Evolutionary conservation across 192 early-diverging fungal species (phyloP).

Genomic region (Spizellomyces sp.): DNA sequence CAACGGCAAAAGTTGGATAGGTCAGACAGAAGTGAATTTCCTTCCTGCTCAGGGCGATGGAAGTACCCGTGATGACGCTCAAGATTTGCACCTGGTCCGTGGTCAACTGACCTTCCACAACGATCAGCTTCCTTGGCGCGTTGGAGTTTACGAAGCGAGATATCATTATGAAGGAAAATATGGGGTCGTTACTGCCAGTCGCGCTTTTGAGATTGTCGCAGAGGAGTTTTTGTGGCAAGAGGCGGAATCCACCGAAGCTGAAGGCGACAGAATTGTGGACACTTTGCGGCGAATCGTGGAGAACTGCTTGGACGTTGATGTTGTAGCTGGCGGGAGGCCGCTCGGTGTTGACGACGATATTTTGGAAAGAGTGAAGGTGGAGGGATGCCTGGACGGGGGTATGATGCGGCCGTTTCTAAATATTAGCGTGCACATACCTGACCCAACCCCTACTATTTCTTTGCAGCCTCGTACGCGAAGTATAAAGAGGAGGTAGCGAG

Average conservation of each 20-base stretch:
- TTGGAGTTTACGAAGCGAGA: slow-evolving; percentile 88
- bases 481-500: slow-evolving; percentile 45
- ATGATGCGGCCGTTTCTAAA: background rate
- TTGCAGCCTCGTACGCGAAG: slow-evolving; percentile 21
- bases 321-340: slow-evolving; percentile 10
- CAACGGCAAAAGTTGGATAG: slow-evolving; percentile 33
- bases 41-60: background rate
- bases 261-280: slow-evolving; percentile 22
- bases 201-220: slow-evolving; percentile 77
- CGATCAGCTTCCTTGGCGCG: slow-evolving; percentile 76
- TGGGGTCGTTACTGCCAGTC: slow-evolving; percentile 73
- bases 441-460: background rate
- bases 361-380: slow-evolving; percentile 28
- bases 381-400: slow-evolving; percentile 26
- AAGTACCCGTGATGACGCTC: background rate
- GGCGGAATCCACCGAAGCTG: background rate
- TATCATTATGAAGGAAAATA: slow-evolving; percentile 89
- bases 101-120: slow-evolving; percentile 70
- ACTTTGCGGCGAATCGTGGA: slow-evolving; percentile 28
- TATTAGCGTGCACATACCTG: too few species aligned
- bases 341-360: slow-evolving; percentile 34
- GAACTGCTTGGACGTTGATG: slow-evolving; percentile 37
- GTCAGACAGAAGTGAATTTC: background rate
- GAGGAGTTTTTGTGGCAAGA: slow-evolving; percentile 34
- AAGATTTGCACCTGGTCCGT: background rate